Base-by-base conservation (phyloP, 306 rosid genomes). In the Dalbergia cochinchinensis region DNA sequence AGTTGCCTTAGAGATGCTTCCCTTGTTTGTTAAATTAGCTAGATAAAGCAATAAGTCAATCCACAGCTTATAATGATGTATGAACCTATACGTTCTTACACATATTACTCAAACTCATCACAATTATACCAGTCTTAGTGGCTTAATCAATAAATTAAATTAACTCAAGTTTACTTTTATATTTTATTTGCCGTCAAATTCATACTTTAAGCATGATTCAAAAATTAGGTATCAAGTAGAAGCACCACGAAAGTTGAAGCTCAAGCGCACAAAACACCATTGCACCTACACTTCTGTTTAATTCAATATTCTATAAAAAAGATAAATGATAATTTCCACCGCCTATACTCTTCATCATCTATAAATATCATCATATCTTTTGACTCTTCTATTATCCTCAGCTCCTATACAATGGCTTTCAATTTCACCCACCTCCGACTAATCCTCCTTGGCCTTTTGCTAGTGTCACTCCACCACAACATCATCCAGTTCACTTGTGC, bases 201-300 rank as follows among this genome's bases (percentile, higher is more conserved):
- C 78, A 62, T 41, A n/a, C 73, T n/a, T n/a, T 8, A 34, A 22
- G 78, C 39, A 31, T 42, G 19, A 12, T 39, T 48, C 2, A 31
- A 51, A 14, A 62, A 51, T 64, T 80, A 53, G 83, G 74, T 64
- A 20, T n/a, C 51, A 80, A 53, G 79, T 44, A 72, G 67, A 72
- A 54, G 65, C 22, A 11, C 31, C 79, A 80, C 64, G 79, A 53
- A 80, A 63, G 26, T 15, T 61, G 51, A 58, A 70, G 69, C 64
- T 47, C 22, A 59, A 34, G 15, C 4, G 3, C 70, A 33, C 69
- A 26, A 10, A 58, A 3, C 47, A 34, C 50, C 34, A 3, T 42
- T 48, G 31, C 39, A 48, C 69, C 55, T 45, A 4, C 71, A 48
- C 19, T 8, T 45, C 0, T 41, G 48, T 62, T n/a, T 11, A 53